Conservation (phyloP, 2,329 filamentous ascomycete genomes). For the Ceratocystis cacaofunesta region DNA sequence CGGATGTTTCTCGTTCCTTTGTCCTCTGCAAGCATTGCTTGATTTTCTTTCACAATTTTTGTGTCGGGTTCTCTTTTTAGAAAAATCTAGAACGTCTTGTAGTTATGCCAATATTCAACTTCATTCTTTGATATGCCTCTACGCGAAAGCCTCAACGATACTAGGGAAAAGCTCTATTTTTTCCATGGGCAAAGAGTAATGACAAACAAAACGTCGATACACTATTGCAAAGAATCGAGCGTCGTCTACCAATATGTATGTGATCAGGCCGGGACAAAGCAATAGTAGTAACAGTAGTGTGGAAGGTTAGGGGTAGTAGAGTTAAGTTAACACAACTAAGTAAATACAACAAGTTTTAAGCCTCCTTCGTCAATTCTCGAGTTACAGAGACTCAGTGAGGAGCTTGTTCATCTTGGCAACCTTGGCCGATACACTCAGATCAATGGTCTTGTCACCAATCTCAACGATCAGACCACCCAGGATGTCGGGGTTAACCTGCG, state of each 20-base stretch:
- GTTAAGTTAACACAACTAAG: constrained; percentile 2
- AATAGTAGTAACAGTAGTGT: neutral
- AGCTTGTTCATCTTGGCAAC: constrained; percentile 99
- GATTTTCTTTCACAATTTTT: neutral
- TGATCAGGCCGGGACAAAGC: neutral
- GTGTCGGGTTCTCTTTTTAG: neutral
- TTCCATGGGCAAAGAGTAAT: neutral
- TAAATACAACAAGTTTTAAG: constrained; percentile 7
- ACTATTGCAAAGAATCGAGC: neutral
- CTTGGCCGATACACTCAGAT: constrained; percentile 88
- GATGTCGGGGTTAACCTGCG: constrained; percentile 82
- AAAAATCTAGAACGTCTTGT: neutral
- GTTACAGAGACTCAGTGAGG: constrained; percentile 92
- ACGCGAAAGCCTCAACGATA: neutral
- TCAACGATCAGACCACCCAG: constrained; percentile 88
- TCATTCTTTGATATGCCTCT: neutral
- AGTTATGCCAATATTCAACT: neutral
- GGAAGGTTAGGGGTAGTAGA: neutral
- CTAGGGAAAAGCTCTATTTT: neutral
- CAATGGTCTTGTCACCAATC: constrained; percentile 94
- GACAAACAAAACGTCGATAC: neutral
- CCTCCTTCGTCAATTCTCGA: constrained; percentile 9
- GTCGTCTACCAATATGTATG: neutral
- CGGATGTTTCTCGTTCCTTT: neutral
- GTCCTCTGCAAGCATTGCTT: neutral